These are phyloP conservation scores for Thielaviopsis musarum DNA, from an alignment of 2,329 filamentous ascomycete species.

Conservation along the genomic window DNA sequence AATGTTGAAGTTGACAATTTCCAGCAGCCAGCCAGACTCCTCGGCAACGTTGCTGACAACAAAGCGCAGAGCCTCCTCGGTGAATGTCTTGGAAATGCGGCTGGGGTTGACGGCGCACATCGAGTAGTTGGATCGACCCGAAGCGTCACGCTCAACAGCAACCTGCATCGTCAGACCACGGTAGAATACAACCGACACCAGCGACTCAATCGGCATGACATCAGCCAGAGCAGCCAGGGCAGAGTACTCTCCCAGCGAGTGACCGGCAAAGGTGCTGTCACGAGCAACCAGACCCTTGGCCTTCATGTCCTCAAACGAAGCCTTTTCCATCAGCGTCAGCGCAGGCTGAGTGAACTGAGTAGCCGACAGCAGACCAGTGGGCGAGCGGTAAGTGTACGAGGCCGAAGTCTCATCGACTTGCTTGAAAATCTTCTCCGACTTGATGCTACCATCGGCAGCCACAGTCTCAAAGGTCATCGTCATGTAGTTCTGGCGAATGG, in stretches of 20 bases:
- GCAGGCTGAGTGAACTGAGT: conserved; percentile 98
- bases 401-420: conserved; percentile 83
- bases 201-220: conserved; percentile 97
- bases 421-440: conserved; percentile 99
- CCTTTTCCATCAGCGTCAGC: conserved; percentile 97
- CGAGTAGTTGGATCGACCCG: conserved; percentile 90
- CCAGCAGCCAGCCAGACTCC: conserved; percentile 84
- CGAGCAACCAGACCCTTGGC: conserved; percentile 88
- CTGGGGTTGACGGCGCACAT: conserved; percentile 99
- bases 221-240: conserved; percentile 90
- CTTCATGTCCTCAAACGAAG: conserved; percentile 97
- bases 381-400: conserved; percentile 93
- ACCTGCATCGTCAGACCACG: conserved; percentile 98
- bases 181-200: conserved; percentile 98
- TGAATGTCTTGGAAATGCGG: conserved; percentile 96
- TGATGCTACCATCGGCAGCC: conserved; percentile 74
- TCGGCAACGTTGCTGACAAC: conserved; percentile 92
- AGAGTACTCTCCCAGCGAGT: conserved; percentile 96
- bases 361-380: conserved; percentile 83
- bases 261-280: conserved; percentile 93
- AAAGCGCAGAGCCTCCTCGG: conserved; percentile 91
- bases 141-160: conserved; percentile 86
- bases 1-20: conserved; percentile 96
- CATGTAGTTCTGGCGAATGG: conserved; percentile 98
- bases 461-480: conserved; percentile 99